Evolutionary conservation across 306 rosid species (phyloP).

Genomic region (Prunus fruticosa): DNA sequence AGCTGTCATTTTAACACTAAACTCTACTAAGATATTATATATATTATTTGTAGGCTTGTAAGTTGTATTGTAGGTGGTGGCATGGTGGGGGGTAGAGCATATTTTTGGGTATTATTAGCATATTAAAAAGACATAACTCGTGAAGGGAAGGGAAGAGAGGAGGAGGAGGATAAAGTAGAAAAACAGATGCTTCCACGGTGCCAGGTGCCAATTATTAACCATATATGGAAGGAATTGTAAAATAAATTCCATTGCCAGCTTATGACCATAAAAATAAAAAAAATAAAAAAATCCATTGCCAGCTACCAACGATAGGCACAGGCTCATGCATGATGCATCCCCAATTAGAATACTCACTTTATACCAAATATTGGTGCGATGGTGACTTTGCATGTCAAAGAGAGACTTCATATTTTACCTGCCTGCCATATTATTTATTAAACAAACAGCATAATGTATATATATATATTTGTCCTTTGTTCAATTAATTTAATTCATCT

Average conservation of each 20-base stretch:
- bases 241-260: constrained; percentile 6
- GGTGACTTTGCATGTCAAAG: neutral
- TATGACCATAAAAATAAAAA: too few species aligned
- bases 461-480: too few species aligned
- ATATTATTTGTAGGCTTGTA: too few species aligned
- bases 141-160: neutral
- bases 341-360: neutral
- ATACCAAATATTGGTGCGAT: neutral
- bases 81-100: too few species aligned
- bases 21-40: too few species aligned
- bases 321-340: neutral
- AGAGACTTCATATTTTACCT: neutral
- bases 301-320: neutral
- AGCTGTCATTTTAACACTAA: constrained; percentile 7
- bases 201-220: constrained; percentile 3
- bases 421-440: too few species aligned
- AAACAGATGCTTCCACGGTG: neutral
- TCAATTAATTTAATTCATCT: too few species aligned
- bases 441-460: too few species aligned
- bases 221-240: neutral
- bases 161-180: neutral
- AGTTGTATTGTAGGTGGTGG: too few species aligned
- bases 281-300: constrained; percentile 4
- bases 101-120: neutral
- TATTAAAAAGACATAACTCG: neutral